Evolutionary conservation across 305 asterid species (phyloP), one percentile per base, ranked within the genome.

Genomic region (Lippia alba): DNA sequence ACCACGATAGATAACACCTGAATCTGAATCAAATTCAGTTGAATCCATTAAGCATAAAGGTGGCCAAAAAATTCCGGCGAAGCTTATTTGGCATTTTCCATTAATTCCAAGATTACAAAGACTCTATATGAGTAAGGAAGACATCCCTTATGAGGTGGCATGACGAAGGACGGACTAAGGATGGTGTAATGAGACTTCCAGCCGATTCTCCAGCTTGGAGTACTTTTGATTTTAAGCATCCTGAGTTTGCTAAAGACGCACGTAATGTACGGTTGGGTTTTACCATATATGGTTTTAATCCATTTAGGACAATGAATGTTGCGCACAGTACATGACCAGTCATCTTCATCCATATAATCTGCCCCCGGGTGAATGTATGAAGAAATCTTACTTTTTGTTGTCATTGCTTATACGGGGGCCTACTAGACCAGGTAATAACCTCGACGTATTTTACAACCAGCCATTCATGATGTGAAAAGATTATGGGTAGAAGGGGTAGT

Each of bases 261-360:
- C 33, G 63, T 0, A 68, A 73, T 73, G 65, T 76, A 6, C 12
- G 74, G 8, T 36, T 76, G 17, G 70, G 71, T 36, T 74, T 16
- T 58, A 64, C 69, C 6, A 34, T 6, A 34, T 3, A 34, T 34
- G 76, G 76, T 1, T 76, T 76, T 17, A 63, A 41, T 65, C 80
- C 76, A 8, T 65, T 73, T 11, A 24, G 59, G 33, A 64, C 10
- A 10, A 48, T 63, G 69, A 58, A 50, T 12, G 12, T 10, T 12
- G n/a, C 32, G 7, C 60, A 73, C 16, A 73, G 72, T 14, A 69
- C 65, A 16, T 73, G 76, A 70, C 78, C 50, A 2, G 49, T 78
- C 0, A 46, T 78, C n/a, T 36, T 63, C 3, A 60, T 69, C 65
- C 75, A 4, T 73, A 68, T 14, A 63, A 73, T 16, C 12, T 73